Evolutionary conservation across 805 yeast genomes (phyloP).

Genomic region (Schwanniomyces vanrijiae): DNA sequence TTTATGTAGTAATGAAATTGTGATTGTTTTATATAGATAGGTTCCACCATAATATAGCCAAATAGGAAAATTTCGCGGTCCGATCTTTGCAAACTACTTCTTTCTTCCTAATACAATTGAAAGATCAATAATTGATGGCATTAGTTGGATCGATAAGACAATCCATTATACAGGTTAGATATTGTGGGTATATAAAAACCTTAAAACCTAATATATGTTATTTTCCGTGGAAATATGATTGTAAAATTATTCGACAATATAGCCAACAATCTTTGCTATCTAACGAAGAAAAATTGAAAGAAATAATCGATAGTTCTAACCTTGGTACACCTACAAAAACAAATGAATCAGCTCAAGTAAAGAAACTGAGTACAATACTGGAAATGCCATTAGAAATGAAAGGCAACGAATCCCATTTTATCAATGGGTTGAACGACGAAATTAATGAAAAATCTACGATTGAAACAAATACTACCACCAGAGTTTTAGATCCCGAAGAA

Average conservation of each 20-base stretch:
- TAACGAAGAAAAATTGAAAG: conserved; percentile 28
- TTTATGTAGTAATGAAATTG: neutral
- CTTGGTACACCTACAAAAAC: neutral
- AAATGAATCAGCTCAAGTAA: neutral
- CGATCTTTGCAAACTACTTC: neutral
- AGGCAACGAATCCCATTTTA: neutral
- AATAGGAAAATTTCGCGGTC: neutral
- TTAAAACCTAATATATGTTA: neutral
- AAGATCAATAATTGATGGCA: neutral
- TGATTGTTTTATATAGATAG: neutral
- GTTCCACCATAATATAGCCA: neutral
- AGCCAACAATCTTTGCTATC: neutral
- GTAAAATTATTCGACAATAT: neutral
- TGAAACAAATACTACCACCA: neutral
- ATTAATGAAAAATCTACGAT: neutral
- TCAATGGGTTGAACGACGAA: neutral
- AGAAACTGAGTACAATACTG: neutral
- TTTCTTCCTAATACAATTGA: neutral
- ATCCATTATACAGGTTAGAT: neutral
- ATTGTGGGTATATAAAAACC: neutral
- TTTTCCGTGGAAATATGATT: neutral
- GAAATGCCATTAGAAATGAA: neutral
- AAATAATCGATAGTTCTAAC: conserved; percentile 37
- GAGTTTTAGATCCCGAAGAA: neutral
- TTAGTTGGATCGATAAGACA: neutral